Evolutionary conservation across 2,329 filamentous ascomycete genomes (phyloP).

Genomic region (Aspergillus terreus): DNA sequence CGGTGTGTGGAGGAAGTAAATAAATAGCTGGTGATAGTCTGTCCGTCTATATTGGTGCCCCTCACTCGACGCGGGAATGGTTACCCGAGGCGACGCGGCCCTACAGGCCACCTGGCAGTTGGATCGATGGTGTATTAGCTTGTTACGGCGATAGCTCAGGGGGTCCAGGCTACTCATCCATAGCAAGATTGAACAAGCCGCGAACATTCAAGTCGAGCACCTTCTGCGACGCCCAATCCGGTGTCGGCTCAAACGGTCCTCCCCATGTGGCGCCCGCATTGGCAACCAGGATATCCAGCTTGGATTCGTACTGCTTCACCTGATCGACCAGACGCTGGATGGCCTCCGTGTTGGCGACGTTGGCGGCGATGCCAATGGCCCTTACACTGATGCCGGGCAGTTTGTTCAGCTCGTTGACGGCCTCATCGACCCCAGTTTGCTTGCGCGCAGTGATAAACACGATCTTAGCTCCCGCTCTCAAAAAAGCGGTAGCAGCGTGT

Average conservation of each 20-base stretch:
- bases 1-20: no score
- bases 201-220: conserved; percentile 9
- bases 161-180: no score
- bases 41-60: no score
- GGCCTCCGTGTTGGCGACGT: conserved; percentile 6
- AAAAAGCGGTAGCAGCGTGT: conserved; percentile 7
- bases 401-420: conserved; percentile 6
- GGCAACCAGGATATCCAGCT: conserved; percentile 9
- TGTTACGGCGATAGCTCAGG: no score
- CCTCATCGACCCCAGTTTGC: conserved; percentile 3
- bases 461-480: conserved; percentile 8
- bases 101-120: no score
- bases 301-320: neutral
- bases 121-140: no score
- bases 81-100: no score
- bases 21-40: no score
- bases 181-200: conserved; percentile 10
- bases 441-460: conserved; percentile 12
- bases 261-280: conserved; percentile 12
- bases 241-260: conserved; percentile 9
- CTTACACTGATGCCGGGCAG: conserved; percentile 7
- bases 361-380: conserved; percentile 9
- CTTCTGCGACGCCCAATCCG: conserved; percentile 11
- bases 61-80: no score
- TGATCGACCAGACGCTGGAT: conserved; percentile 6